Conservation (phyloP, 1,284 basidiomycete genomes). For the Xerocomus nothofagi region DNA sequence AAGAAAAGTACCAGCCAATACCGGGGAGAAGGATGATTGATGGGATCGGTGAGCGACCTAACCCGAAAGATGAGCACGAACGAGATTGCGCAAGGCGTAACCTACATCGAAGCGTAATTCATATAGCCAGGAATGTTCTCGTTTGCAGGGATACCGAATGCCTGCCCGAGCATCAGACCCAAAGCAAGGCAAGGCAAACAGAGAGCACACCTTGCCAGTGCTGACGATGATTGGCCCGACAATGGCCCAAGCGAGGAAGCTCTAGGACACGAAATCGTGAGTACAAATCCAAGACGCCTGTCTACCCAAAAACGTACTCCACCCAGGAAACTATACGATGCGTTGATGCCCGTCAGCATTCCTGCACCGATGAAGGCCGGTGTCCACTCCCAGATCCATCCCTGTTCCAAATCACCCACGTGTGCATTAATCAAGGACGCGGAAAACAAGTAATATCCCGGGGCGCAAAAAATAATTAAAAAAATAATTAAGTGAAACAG, state of each 20-base stretch:
- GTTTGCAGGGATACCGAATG: conserved; percentile 13
- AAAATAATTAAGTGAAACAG: not conserved
- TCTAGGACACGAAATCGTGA: conserved; percentile 33
- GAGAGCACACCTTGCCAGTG: conserved; percentile 38
- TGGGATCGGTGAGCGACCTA: conserved; percentile 9
- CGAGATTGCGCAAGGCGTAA: not conserved
- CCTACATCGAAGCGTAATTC: conserved; percentile 15
- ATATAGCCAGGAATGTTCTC: conserved; percentile 13
- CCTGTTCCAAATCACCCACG: conserved; percentile 25
- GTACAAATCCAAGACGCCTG: conserved; percentile 18
- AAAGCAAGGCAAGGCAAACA: not conserved
- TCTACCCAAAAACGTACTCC: conserved; percentile 35
- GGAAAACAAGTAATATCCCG: conserved; percentile 1
- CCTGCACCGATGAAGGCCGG: conserved; percentile 71
- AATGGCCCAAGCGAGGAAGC: conserved; percentile 67
- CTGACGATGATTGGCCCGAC: conserved; percentile 58
- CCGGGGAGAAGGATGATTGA: conserved; percentile 8
- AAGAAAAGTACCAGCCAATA: conserved; percentile 5
- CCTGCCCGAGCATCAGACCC: conserved; percentile 1
- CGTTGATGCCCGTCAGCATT: conserved; percentile 65
- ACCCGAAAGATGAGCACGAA: not conserved
- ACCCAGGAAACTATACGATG: conserved; percentile 58
- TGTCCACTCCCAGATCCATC: conserved; percentile 33
- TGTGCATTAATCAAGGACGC: not conserved
- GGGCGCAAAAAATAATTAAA: conserved; percentile 4